Percentiles rank a stretch among this genome's conserved stretches.
These are phyloP conservation scores for Chlorella sp. DNA, from an alignment of 139 green algal genomes.

Conservation along the genomic window DNA sequence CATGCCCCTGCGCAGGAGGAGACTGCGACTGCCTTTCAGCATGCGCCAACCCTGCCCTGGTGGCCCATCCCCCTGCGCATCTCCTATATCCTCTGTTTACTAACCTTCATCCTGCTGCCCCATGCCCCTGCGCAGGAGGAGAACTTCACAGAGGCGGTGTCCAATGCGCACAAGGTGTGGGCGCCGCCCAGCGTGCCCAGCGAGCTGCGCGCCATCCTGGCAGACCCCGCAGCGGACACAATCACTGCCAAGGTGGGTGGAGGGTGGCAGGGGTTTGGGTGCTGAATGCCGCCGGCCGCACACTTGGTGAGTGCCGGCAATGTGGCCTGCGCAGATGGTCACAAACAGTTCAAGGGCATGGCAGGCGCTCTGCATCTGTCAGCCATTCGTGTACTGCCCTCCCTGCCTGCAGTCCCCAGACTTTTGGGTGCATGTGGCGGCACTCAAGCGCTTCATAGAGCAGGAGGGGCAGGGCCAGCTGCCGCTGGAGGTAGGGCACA, in stretches of 20 bases:
- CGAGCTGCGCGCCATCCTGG: slow-evolving; percentile 67
- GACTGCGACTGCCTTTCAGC: no score
- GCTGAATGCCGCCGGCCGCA: not conserved
- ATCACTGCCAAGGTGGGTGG: slow-evolving; percentile 4
- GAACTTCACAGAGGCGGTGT: slow-evolving; percentile 91
- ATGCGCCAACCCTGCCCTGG: no score
- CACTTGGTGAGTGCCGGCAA: no score
- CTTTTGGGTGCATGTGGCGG: slow-evolving; percentile 89
- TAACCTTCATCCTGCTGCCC: no score
- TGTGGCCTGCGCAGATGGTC: not conserved
- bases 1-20: no score
- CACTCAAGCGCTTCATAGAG: slow-evolving; percentile 73
- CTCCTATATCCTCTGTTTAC: no score
- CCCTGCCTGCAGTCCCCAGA: slow-evolving; percentile 37
- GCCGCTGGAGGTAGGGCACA: slow-evolving; percentile 53
- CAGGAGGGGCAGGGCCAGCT: slow-evolving; percentile 56
- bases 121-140: slow-evolving; percentile 79
- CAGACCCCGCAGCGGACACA: slow-evolving; percentile 44
- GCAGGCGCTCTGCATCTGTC: not conserved
- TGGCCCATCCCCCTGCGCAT: no score
- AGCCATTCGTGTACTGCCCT: not conserved
- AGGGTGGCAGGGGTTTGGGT: no score
- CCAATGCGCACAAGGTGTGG: slow-evolving; percentile 76
- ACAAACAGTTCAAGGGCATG: not conserved
- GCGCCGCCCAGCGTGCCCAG: slow-evolving; percentile 30